Percentiles rank a stretch among this genome's conserved stretches.
Evolutionary conservation across 2,329 filamentous ascomycete species (phyloP).

Genomic region (Scedosporium aurantiacum): DNA sequence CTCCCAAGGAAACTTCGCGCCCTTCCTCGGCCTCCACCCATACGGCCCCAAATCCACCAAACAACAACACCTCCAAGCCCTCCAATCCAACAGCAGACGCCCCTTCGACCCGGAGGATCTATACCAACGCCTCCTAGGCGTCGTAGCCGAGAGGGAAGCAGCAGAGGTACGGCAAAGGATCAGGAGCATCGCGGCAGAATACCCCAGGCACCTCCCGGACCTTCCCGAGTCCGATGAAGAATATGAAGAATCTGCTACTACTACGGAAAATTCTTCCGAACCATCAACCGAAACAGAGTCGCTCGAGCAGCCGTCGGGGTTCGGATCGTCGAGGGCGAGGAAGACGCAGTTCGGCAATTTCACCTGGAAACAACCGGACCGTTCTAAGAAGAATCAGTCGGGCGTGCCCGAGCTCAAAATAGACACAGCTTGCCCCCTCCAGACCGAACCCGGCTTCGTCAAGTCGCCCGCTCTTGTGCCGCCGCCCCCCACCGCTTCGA

Average conservation of each 20-base stretch:
- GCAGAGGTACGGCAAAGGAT: slow-evolving; percentile 13
- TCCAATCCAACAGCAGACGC: slow-evolving; percentile 14
- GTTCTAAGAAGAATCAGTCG: background rate
- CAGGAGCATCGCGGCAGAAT: slow-evolving; percentile 9
- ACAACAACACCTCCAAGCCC: slow-evolving; percentile 10
- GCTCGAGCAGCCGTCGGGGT: background rate
- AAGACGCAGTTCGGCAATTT: background rate
- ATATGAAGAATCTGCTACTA: background rate
- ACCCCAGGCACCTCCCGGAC: background rate
- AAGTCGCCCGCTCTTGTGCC: too few relatives aligned
- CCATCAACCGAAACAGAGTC: background rate
- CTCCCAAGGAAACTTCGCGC: background rate
- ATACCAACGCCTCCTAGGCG: slow-evolving; percentile 36
- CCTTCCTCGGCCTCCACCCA: background rate
- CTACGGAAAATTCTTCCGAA: background rate
- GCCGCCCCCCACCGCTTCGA: too few relatives aligned
- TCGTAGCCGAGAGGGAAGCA: slow-evolving; percentile 39
- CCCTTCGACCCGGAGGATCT: slow-evolving; percentile 45
- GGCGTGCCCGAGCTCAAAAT: background rate
- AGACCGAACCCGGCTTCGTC: background rate
- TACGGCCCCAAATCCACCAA: background rate
- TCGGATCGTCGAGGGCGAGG: background rate
- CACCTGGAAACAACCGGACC: background rate
- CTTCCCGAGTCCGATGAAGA: background rate
- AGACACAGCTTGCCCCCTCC: slow-evolving; percentile 6